phyloP scores from a whole-genome alignment of 2,329 filamentous ascomycete genomes.

The Apiospora marii region DNA sequence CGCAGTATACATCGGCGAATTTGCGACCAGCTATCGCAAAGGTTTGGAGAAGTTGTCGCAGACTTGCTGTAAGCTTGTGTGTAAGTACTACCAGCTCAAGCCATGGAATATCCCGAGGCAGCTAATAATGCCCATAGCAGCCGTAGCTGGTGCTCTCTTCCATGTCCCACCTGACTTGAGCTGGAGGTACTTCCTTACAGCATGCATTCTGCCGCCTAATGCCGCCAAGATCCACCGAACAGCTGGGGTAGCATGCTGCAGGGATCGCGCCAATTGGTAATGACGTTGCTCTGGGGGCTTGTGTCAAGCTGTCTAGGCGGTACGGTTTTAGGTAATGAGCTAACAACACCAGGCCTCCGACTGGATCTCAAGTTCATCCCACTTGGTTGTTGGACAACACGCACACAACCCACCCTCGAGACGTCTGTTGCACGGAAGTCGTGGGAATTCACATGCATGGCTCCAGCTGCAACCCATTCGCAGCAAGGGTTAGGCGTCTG shows the following conservation, averaged over 20 bases:
- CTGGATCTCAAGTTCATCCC: slow-evolving; percentile 15
- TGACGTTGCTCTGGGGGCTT: slow-evolving; percentile 10
- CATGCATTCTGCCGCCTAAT: not conserved
- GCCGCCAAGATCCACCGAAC: slow-evolving; percentile 12
- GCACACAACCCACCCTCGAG: not conserved
- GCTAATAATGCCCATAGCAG: not conserved
- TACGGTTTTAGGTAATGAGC: not conserved
- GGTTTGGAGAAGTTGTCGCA: not conserved
- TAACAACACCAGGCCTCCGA: not conserved
- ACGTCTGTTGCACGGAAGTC: not conserved
- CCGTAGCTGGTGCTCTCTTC: not conserved
- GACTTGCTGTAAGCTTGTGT: not conserved
- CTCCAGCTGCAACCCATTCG: not conserved
- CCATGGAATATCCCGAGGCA: slow-evolving; percentile 2
- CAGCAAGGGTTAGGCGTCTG: slow-evolving; percentile 1
- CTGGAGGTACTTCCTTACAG: slow-evolving; percentile 2
- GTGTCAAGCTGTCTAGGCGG: not conserved
- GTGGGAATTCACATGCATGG: slow-evolving; percentile 5
- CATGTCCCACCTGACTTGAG: not conserved
- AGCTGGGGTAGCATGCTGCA: slow-evolving; percentile 7
- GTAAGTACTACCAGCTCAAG: not conserved
- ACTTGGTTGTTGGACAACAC: not conserved
- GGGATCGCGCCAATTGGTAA: slow-evolving; percentile 2
- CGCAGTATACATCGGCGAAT: not conserved
- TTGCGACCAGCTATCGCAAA: not conserved